phyloP scores from a whole-genome alignment of 208 protist species.

The Crithidia sp. region DNA sequence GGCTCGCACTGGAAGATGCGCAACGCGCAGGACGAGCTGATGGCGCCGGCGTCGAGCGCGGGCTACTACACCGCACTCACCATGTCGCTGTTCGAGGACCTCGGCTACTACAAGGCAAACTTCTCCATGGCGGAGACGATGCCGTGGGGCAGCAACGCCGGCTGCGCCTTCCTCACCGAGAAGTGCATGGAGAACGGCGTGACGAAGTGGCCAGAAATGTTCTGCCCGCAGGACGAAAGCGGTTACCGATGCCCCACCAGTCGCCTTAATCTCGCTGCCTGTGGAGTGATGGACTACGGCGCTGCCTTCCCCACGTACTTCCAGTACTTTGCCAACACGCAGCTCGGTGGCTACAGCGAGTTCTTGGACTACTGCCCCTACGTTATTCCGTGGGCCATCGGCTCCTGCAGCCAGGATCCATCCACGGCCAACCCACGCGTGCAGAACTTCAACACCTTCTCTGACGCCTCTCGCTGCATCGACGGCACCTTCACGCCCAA shows the following conservation, averaged over 20 bases:
- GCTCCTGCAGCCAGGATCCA: too few relatives aligned
- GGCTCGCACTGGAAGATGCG: slow-evolving; percentile 88
- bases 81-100: slow-evolving; percentile 79
- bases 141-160: slow-evolving; percentile 65
- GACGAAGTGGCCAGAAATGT: slow-evolving; percentile 55
- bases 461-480: too few relatives aligned
- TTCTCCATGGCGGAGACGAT: slow-evolving; percentile 70
- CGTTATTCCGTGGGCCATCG: too few relatives aligned
- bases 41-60: slow-evolving; percentile 42
- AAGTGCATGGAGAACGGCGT: slow-evolving; percentile 47
- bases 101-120: slow-evolving; percentile 79
- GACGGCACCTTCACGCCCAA: too few relatives aligned
- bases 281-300: slow-evolving; percentile 5
- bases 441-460: too few relatives aligned
- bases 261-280: slow-evolving; percentile 35
- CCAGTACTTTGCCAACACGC: too few relatives aligned
- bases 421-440: too few relatives aligned
- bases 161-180: slow-evolving; percentile 57
- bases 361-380: too few relatives aligned
- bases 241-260: slow-evolving; percentile 41
- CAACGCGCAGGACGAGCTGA: slow-evolving; percentile 85
- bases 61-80: slow-evolving; percentile 80
- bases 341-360: too few relatives aligned
- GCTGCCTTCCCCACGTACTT: too few relatives aligned
- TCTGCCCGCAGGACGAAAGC: slow-evolving; percentile 30